Evolutionary conservation across 2,329 filamentous ascomycete species (phyloP), one percentile per base, ranked within the genome.

Genomic region (Aspergillus unguis): DNA sequence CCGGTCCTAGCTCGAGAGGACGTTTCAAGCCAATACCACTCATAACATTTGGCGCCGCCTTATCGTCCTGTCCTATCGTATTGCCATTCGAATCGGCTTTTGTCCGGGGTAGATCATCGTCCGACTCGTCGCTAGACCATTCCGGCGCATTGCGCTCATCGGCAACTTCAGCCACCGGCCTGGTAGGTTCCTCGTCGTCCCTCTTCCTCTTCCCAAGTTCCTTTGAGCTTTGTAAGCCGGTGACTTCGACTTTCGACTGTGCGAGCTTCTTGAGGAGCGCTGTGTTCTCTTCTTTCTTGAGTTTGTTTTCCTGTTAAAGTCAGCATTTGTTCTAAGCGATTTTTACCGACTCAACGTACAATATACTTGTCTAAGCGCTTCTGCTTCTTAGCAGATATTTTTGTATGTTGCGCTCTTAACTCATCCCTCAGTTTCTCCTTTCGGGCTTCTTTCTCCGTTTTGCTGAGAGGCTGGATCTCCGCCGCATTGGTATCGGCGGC

Each of bases 231-330:
- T 85, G 80, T 56, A 95, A 86, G 23, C 90, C 75, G 56, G 82
- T 89, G 1, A 90, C 95, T 67, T 97, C 92, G 60, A 94, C 82
- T 65, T 87, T 91, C 50, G 84, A 80, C 55, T 84, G 80, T 17
- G 89, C 88, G 27, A 99, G 80, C 68, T 94, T 92, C 66, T 88
- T 88, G 62, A 97, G 79, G 29, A 99, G 77, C 52, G 85, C 87
- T 28, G 89, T 79, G 64, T 90, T 95, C 71, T 97, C 92, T 67
- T 99, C 94, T 71, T 95, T 96, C 71, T 86, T 88, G 42, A 99
- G 77, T 79, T 99, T 99, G 53, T 82, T 94, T 64, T 97, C 92
- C 80, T 82, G 62, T 29, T 6, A 17, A n/a, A 37, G 55, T 65
- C 54, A 69, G 58, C 54, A 37, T 11, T 2, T 11, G 10, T 9